These are phyloP conservation scores for Suillus subluteus DNA, from an alignment of 768 basidiomycete genomes.

Conservation along the genomic window DNA sequence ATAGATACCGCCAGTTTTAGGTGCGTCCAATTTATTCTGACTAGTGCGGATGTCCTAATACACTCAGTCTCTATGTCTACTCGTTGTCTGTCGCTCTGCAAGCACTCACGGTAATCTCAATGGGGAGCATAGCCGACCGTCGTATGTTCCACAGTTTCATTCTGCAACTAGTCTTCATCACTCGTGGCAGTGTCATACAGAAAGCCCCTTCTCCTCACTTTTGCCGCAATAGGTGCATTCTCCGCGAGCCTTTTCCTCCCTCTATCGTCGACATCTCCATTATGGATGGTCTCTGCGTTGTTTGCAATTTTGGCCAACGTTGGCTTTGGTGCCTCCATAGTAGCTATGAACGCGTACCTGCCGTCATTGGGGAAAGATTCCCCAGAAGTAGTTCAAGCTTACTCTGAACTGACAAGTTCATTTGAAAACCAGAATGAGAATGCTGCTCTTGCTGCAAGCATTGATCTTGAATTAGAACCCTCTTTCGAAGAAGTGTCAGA, in stretches of 20 bases:
- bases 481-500: constrained; percentile 36
- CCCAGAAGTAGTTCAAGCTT: constrained; percentile 54
- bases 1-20: constrained; percentile 93
- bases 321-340: constrained; percentile 82
- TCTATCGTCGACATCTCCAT: constrained; percentile 67
- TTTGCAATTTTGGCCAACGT: constrained; percentile 83
- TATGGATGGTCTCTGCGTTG: constrained; percentile 71
- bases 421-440: constrained; percentile 18
- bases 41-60: constrained; percentile 6
- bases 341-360: constrained; percentile 91
- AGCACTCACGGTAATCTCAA: constrained; percentile 93
- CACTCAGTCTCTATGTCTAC: constrained; percentile 77
- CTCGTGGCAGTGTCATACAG: constrained; percentile 58
- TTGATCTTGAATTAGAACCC: constrained; percentile 22
- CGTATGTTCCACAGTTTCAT: constrained; percentile 50
- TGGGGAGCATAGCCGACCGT: constrained; percentile 90
- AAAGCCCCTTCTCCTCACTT: constrained; percentile 75
- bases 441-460: constrained; percentile 15
- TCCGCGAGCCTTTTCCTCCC: constrained; percentile 73
- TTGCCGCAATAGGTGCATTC: constrained; percentile 72
- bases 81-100: constrained; percentile 89
- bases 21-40: constrained; percentile 38
- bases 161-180: constrained; percentile 6
- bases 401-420: constrained; percentile 31
- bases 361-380: constrained; percentile 71